Conservation (phyloP, 805 yeast species). For the Pichia paraexigua region DNA sequence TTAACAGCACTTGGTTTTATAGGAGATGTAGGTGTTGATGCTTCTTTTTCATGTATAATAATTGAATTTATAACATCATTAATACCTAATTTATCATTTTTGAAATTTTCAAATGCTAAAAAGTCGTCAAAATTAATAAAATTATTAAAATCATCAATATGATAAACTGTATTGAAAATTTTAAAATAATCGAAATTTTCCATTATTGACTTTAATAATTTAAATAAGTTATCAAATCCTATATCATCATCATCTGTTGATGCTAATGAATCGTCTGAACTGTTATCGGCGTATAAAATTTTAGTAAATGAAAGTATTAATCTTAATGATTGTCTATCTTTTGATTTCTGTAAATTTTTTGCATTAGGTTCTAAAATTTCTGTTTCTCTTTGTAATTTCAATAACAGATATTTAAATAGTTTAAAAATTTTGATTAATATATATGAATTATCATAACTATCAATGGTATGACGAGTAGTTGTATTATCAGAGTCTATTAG, state of each 20-base stretch:
- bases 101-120: slow-evolving; percentile 19
- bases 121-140: slow-evolving; percentile 22
- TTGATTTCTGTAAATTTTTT: slow-evolving; percentile 15
- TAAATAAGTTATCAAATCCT: slow-evolving; percentile 27
- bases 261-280: slow-evolving; percentile 8
- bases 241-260: slow-evolving; percentile 17
- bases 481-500: background rate
- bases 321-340: slow-evolving; percentile 24
- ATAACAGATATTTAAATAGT: slow-evolving; percentile 23
- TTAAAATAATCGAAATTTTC: slow-evolving; percentile 16
- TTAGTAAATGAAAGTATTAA: slow-evolving; percentile 28
- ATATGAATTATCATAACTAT: slow-evolving; percentile 27
- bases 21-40: slow-evolving; percentile 4
- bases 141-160: slow-evolving; percentile 19
- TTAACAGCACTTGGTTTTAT: slow-evolving; percentile 3
- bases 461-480: background rate
- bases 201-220: slow-evolving; percentile 21
- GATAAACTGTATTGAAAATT: slow-evolving; percentile 11
- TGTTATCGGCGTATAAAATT: slow-evolving; percentile 20
- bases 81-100: slow-evolving; percentile 9
- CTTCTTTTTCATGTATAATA: background rate
- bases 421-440: slow-evolving; percentile 36
- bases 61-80: slow-evolving; percentile 3
- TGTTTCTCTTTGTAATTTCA: slow-evolving; percentile 23
- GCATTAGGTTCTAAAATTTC: slow-evolving; percentile 19